These are phyloP conservation scores for Chalaropsis thielavioides DNA, from an alignment of 2,329 filamentous ascomycete species.

Conservation along the genomic window DNA sequence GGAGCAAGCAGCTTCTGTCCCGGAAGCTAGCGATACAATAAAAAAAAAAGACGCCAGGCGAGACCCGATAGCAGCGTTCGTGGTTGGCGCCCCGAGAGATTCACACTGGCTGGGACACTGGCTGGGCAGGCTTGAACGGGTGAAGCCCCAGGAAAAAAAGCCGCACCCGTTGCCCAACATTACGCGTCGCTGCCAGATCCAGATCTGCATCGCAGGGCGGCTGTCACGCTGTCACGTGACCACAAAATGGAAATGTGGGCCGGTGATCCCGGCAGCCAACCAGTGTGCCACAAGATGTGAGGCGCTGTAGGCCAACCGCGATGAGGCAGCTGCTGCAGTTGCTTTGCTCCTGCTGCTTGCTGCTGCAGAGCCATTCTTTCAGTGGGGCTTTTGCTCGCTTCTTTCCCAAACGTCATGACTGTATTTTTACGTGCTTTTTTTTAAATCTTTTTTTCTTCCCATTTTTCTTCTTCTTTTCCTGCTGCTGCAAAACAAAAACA, in stretches of 20 bases:
- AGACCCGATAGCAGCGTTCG: too few relatives aligned
- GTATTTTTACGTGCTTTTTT: background rate
- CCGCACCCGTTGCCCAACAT: too few relatives aligned
- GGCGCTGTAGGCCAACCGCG: background rate
- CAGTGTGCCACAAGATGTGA: background rate
- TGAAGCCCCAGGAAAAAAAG: background rate
- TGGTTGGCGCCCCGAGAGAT: too few relatives aligned
- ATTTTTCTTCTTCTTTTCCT: background rate
- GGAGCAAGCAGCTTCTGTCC: background rate
- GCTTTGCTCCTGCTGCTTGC: too few relatives aligned
- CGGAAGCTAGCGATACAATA: background rate
- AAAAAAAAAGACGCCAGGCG: background rate
- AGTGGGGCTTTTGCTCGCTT: background rate
- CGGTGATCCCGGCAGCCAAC: background rate
- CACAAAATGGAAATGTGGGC: background rate
- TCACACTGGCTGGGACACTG: too few relatives aligned
- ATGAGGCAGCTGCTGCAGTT: background rate
- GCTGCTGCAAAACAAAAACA: background rate
- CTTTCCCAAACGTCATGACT: constrained; percentile 8
- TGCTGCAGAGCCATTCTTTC: background rate
- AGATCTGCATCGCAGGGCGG: background rate
- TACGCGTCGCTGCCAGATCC: background rate
- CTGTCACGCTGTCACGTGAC: constrained; percentile 6
- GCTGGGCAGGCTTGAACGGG: too few relatives aligned
- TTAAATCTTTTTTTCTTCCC: background rate